Base-by-base conservation (phyloP, 2,329 filamentous ascomycete species). In the Hymenoscyphus scutula region DNA sequence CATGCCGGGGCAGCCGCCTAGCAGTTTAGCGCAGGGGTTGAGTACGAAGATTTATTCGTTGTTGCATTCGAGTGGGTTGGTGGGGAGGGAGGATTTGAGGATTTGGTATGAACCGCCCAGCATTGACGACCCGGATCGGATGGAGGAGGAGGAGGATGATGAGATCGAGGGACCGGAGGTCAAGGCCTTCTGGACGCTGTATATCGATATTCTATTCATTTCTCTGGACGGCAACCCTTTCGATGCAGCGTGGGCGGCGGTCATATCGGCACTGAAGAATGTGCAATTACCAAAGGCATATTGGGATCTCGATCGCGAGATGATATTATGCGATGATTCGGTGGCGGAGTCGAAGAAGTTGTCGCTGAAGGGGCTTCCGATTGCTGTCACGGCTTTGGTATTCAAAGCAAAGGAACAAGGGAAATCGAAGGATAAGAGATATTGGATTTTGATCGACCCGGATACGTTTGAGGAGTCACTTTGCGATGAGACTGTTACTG, bases 191-290 rank as follows among this genome's bases (percentile, higher is more conserved):
- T 99, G 94, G 95, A 88, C 91, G 10, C 85, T 99, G 23, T 97
- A 97, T 76, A 90, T 99, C 68, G 94, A 98, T 73, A 82, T 97
- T n/a, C 84, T 97, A 73, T 95, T 97, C 77, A 89, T 99, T 68
- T 96, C 91, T 0, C 86, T 97, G 57, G 93, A 97, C 67, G 94
- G 94, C 5, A 96, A 95, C 71, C 86, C 92, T 1, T 93, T 98
- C 68, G 94, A 99, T 72, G 90, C 91, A 0, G 91, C 92, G 0
- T 98, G 94, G 93, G 84, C 89, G 0, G 88, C 92, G 13, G 82
- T 96, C 0, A 76, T 97, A 25, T 91, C 93, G 8, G 94, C 95
- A 6, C 78, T 99, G 63, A 82, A 81, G 59, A 86, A 95, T 75
- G 94, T 91, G 4, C 85, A 82, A 63, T 78, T 99, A 11, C 95